phyloP scores from a whole-genome alignment of 345 rosid genomes.

The Aquilaria yunnanensis region DNA sequence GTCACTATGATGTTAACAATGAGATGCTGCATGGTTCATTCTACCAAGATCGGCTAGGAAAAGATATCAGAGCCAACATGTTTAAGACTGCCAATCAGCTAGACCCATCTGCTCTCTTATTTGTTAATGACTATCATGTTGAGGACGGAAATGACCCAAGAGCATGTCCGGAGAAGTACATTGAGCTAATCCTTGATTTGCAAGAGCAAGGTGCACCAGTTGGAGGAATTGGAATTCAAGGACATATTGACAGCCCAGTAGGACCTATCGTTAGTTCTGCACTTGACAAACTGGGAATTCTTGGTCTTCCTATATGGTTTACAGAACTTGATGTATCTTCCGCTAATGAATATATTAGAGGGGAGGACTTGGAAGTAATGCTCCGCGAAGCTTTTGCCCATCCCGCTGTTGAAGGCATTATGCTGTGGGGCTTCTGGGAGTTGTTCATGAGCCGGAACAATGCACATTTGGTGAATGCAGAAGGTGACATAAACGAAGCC shows the following conservation, averaged over 20 bases:
- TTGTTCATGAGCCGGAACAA: slow-evolving; percentile 75
- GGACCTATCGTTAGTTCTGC: slow-evolving; percentile 72
- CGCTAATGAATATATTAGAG: slow-evolving; percentile 64
- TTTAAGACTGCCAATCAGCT: slow-evolving; percentile 66
- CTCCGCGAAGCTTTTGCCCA: slow-evolving; percentile 89
- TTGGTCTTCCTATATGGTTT: slow-evolving; percentile 94
- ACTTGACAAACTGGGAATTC: slow-evolving; percentile 60
- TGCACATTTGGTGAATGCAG: slow-evolving; percentile 79
- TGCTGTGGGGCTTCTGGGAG: slow-evolving; percentile 99
- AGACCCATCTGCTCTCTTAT: slow-evolving; percentile 64
- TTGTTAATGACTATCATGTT: slow-evolving; percentile 86
- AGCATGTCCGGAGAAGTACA: slow-evolving; percentile 73
- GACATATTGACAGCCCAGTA: slow-evolving; percentile 78
- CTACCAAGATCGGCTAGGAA: slow-evolving; percentile 57
- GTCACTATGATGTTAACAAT: slow-evolving; percentile 92
- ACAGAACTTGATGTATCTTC: slow-evolving; percentile 93
- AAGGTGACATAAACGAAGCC: slow-evolving; percentile 83
- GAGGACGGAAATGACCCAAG: slow-evolving; percentile 80
- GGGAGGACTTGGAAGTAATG: slow-evolving; percentile 95
- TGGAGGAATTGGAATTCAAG: slow-evolving; percentile 93
- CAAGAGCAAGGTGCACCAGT: slow-evolving; percentile 77
- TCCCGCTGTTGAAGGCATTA: slow-evolving; percentile 87
- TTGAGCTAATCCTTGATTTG: slow-evolving; percentile 58
- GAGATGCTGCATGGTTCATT: slow-evolving; percentile 98
- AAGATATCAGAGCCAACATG: slow-evolving; percentile 58